Evolutionary conservation across 306 rosid species (phyloP).

Genomic region (Castanea crenata): DNA sequence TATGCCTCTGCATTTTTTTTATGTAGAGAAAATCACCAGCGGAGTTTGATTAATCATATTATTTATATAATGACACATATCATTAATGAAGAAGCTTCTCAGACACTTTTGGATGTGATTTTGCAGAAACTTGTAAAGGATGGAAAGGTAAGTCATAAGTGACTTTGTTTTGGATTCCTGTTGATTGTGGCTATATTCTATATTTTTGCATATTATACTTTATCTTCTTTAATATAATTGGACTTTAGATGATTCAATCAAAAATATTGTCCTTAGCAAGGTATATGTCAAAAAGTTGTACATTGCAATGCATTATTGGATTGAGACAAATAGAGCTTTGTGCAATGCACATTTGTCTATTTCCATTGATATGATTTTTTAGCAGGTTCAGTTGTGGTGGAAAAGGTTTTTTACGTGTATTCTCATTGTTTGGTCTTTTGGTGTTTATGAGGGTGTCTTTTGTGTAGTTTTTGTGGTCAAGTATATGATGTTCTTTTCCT

Average conservation of each 20-base stretch:
- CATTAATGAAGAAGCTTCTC: constrained; percentile 66
- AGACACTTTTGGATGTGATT: constrained; percentile 66
- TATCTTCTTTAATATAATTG: constrained; percentile 9
- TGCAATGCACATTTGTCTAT: not conserved
- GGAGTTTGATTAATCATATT: constrained; percentile 56
- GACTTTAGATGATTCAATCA: not conserved
- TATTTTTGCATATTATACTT: not conserved
- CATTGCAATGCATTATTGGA: not conserved
- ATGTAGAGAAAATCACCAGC: constrained; percentile 65
- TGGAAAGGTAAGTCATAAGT: constrained; percentile 45
- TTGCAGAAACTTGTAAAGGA: constrained; percentile 68
- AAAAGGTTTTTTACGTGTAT: not conserved
- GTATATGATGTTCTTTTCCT: not conserved
- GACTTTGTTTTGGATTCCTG: not conserved
- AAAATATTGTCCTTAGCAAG: not conserved
- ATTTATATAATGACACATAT: constrained; percentile 59
- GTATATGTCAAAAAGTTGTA: not conserved
- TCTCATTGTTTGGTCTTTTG: not conserved
- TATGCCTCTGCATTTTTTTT: constrained; percentile 13
- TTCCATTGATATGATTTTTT: not conserved
- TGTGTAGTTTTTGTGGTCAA: not conserved
- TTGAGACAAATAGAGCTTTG: not conserved
- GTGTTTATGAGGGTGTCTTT: not conserved
- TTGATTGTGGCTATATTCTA: not conserved
- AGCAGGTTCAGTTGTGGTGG: not conserved